Percentiles rank a stretch among this genome's conserved stretches.
phyloP scores from a whole-genome alignment of 306 rosid species.

The Coriaria nepalensis region DNA sequence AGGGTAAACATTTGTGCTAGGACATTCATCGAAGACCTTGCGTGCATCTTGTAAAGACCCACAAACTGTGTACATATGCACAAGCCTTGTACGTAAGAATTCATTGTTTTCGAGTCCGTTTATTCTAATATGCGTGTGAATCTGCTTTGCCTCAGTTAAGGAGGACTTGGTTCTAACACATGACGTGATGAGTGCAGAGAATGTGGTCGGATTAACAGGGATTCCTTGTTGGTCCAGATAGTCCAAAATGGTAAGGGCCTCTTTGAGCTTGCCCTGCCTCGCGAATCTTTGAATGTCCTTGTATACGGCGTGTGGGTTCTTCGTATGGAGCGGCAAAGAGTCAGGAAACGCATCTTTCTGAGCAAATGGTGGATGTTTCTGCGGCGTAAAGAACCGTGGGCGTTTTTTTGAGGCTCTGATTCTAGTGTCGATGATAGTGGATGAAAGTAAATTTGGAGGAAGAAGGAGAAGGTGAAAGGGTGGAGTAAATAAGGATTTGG shows the following conservation, averaged over 20 bases:
- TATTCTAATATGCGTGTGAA: constrained; percentile 37
- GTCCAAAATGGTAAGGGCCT: constrained; percentile 49
- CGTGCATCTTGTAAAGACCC: constrained; percentile 43
- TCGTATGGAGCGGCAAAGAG: constrained; percentile 57
- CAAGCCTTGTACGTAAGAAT: constrained; percentile 40
- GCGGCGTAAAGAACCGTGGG: constrained; percentile 3
- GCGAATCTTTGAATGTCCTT: constrained; percentile 44
- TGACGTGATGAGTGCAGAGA: constrained; percentile 47
- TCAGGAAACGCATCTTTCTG: constrained; percentile 52
- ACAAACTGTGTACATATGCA: constrained; percentile 45
- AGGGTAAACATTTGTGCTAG: constrained; percentile 37
- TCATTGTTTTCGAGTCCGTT: constrained; percentile 46
- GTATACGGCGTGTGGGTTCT: constrained; percentile 51
- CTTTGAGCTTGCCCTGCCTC: constrained; percentile 28
- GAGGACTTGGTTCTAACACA: constrained; percentile 42
- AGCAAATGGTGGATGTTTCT: constrained; percentile 14
- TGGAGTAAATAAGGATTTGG: too few relatives aligned
- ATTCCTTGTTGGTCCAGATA: constrained; percentile 53
- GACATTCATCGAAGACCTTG: constrained; percentile 31
- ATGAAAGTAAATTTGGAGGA: too few relatives aligned
- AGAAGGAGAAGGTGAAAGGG: too few relatives aligned
- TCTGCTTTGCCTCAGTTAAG: constrained; percentile 22
- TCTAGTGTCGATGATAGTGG: too few relatives aligned
- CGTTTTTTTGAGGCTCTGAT: not conserved
- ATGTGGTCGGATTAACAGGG: constrained; percentile 54